These are phyloP conservation scores for Suillus sp. DNA, from an alignment of 768 basidiomycete species.

Conservation along the genomic window DNA sequence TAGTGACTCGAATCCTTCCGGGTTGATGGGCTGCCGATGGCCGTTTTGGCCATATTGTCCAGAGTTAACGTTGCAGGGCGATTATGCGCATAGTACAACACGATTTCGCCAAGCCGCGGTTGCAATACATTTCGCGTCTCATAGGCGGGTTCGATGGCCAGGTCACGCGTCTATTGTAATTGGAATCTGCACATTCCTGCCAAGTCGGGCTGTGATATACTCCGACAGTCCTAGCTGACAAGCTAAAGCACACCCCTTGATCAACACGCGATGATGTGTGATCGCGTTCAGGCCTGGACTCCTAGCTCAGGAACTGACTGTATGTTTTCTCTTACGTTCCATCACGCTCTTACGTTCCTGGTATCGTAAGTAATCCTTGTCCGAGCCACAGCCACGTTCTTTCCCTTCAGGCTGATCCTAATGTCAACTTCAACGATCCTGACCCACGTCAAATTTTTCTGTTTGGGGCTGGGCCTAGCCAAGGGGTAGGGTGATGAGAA, in stretches of 20 bases:
- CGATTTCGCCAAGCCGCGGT: too few relatives aligned
- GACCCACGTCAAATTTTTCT: neutral
- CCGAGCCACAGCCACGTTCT: neutral
- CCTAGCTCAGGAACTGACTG: neutral
- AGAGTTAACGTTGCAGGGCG: neutral
- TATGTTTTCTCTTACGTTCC: too few relatives aligned
- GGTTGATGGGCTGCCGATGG: neutral
- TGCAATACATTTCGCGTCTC: too few relatives aligned
- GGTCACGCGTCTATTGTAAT: too few relatives aligned
- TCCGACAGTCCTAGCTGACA: neutral
- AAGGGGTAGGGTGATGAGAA: neutral
- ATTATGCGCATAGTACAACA: neutral
- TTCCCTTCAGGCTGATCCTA: slow-evolving; percentile 1
- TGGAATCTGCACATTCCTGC: neutral
- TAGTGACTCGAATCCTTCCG: neutral
- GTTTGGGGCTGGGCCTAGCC: neutral
- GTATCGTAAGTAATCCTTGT: neutral
- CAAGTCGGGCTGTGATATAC: neutral
- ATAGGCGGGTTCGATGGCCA: too few relatives aligned
- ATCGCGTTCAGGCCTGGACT: neutral
- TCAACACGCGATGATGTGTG: neutral
- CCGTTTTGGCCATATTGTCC: neutral
- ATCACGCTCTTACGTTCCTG: neutral
- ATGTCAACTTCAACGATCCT: neutral
- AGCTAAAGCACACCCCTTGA: neutral